Conservation (phyloP, 2,329 filamentous ascomycete genomes). For the Huntiella savannae region DNA sequence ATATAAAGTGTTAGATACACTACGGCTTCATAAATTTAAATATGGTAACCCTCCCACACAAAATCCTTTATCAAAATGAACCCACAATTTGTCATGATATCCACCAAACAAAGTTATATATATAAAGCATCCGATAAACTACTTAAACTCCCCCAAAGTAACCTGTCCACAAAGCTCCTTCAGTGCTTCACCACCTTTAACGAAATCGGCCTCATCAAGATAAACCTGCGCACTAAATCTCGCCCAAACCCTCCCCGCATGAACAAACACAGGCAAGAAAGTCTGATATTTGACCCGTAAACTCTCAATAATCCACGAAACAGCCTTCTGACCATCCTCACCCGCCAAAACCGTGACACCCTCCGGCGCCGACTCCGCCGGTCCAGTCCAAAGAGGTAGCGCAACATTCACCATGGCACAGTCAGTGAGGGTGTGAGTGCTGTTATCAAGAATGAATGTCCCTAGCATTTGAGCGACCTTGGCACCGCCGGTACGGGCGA, state of each 20-base stretch:
- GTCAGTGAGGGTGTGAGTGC: slow-evolving; percentile 36
- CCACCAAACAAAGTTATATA: too few relatives aligned
- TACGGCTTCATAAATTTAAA: too few relatives aligned
- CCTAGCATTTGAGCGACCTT: slow-evolving; percentile 42
- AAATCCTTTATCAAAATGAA: too few relatives aligned
- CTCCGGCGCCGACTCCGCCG: slow-evolving; percentile 16
- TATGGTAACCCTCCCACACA: too few relatives aligned
- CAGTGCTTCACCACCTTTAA: slow-evolving; percentile 43
- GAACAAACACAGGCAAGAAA: slow-evolving; percentile 45
- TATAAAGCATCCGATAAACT: too few relatives aligned
- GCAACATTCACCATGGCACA: slow-evolving; percentile 58
- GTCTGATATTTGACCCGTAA: slow-evolving; percentile 46
- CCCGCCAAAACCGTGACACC: slow-evolving; percentile 15
- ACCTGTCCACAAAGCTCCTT: slow-evolving; percentile 28
- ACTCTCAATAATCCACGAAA: slow-evolving; percentile 37
- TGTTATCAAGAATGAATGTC: slow-evolving; percentile 55
- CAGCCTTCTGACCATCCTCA: slow-evolving; percentile 21
- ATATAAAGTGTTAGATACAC: too few relatives aligned
- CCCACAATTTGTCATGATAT: too few relatives aligned
- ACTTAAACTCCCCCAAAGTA: slow-evolving; percentile 17
- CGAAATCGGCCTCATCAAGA: slow-evolving; percentile 61
- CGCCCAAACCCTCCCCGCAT: slow-evolving; percentile 46
- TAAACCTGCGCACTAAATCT: slow-evolving; percentile 70
- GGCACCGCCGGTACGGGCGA: slow-evolving; percentile 46
- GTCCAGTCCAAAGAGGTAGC: slow-evolving; percentile 36